phyloP scores from a whole-genome alignment of 192 early-diverging fungal species.

The Mortierella antarctica region DNA sequence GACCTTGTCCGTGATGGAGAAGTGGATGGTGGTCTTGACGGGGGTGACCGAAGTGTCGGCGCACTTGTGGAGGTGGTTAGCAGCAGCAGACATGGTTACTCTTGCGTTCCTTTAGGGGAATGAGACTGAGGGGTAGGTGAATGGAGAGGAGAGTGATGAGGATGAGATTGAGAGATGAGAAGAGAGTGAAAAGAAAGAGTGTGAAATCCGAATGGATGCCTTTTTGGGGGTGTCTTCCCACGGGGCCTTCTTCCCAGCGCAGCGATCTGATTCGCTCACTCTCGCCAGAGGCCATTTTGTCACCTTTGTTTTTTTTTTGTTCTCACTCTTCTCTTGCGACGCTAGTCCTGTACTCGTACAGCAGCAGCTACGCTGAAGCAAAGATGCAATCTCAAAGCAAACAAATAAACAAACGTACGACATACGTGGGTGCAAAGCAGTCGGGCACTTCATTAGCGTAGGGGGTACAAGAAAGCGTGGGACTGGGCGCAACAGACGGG shows the following conservation, averaged over 20 bases:
- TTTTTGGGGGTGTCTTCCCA: slow-evolving; percentile 8
- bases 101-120: background rate
- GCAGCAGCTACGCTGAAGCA: too few species aligned
- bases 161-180: background rate
- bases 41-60: slow-evolving; percentile 20
- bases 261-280: background rate
- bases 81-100: slow-evolving; percentile 34
- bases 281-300: background rate
- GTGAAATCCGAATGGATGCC: background rate
- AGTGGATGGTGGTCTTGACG: slow-evolving; percentile 71
- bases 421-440: too few species aligned
- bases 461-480: too few species aligned
- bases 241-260: slow-evolving; percentile 1
- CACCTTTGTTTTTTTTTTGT: background rate
- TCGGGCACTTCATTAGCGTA: too few species aligned
- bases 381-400: too few species aligned
- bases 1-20: slow-evolving; percentile 86
- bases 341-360: too few species aligned
- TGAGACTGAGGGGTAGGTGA: slow-evolving; percentile 1
- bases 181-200: background rate
- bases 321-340: background rate
- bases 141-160: background rate
- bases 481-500: too few species aligned
- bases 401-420: too few species aligned
- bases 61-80: slow-evolving; percentile 45